These are phyloP conservation scores for Lumnitzera littorea DNA, from an alignment of 345 rosid species.

Conservation along the genomic window DNA sequence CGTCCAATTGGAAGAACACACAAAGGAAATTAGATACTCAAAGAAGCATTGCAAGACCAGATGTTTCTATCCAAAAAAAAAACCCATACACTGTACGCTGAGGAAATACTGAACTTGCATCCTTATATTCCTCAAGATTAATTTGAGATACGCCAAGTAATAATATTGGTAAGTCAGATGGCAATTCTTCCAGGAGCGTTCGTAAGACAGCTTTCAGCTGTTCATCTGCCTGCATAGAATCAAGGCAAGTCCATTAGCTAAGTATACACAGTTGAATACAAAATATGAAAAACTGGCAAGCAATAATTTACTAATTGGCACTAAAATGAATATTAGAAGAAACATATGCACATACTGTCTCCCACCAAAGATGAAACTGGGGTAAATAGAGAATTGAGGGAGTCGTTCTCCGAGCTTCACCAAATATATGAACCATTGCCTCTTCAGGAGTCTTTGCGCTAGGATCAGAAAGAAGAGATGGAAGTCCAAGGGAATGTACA, in stretches of 20 bases:
- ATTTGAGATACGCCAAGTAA: slow-evolving; percentile 71
- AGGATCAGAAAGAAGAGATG: slow-evolving; percentile 97
- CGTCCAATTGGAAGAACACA: background rate
- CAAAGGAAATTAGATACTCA: background rate
- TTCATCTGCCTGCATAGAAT: slow-evolving; percentile 79
- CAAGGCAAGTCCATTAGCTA: slow-evolving; percentile 3
- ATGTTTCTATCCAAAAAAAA: background rate
- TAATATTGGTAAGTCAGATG: slow-evolving; percentile 76
- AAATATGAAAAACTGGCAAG: background rate
- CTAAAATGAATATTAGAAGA: slow-evolving; percentile 4
- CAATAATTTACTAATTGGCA: background rate
- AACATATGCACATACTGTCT: slow-evolving; percentile 73
- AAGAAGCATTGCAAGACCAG: background rate
- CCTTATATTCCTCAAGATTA: slow-evolving; percentile 42
- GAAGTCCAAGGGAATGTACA: slow-evolving; percentile 93
- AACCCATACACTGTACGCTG: slow-evolving; percentile 65
- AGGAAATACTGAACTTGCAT: slow-evolving; percentile 51
- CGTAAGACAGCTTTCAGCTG: slow-evolving; percentile 89
- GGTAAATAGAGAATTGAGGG: slow-evolving; percentile 93
- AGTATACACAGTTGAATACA: background rate
- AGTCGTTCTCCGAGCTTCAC: slow-evolving; percentile 95
- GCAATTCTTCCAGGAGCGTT: slow-evolving; percentile 89
- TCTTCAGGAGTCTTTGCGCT: slow-evolving; percentile 99
- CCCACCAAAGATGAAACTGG: slow-evolving; percentile 98
- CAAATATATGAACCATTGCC: slow-evolving; percentile 95